Conservation (phyloP, 495 filamentous ascomycete genomes). For the Trichoderma parareesei region DNA sequence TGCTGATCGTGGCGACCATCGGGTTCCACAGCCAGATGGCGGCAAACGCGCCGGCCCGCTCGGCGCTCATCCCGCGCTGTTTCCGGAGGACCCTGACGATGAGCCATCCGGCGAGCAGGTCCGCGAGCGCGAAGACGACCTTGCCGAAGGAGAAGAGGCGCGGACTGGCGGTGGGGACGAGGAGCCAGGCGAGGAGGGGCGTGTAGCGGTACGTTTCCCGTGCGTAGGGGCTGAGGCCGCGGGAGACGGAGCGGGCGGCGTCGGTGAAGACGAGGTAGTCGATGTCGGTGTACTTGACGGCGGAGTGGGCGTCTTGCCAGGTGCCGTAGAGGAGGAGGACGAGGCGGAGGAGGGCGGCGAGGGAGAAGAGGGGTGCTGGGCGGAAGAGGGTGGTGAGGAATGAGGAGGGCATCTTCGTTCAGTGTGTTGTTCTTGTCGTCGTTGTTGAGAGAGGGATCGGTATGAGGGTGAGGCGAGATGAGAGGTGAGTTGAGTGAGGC, state of each 20-base stretch:
- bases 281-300: conserved; percentile 96
- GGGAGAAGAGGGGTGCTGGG: conserved; percentile 52
- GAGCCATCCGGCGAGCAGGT: conserved; percentile 83
- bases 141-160: conserved; percentile 74
- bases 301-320: conserved; percentile 81
- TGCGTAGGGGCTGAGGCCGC: conserved; percentile 60
- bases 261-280: conserved; percentile 99
- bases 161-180: conserved; percentile 68
- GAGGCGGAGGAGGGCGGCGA: conserved; percentile 59
- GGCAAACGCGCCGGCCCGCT: conserved; percentile 59
- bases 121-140: conserved; percentile 71
- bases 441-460: not conserved
- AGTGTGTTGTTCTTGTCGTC: not conserved
- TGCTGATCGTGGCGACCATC: conserved; percentile 96
- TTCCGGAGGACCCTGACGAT: conserved; percentile 37
- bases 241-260: conserved; percentile 69
- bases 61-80: conserved; percentile 20
- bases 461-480: not conserved
- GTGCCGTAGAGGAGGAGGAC: conserved; percentile 76
- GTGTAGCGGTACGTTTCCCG: conserved; percentile 97
- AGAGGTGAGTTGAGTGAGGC: too few species aligned
- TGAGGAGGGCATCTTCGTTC: not conserved
- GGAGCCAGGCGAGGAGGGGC: conserved; percentile 80
- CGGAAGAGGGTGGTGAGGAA: conserved; percentile 24
- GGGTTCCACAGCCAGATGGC: conserved; percentile 91